These are phyloP conservation scores for Physocladia obscura DNA, from an alignment of 192 early-diverging fungal species.

Conservation along the genomic window DNA sequence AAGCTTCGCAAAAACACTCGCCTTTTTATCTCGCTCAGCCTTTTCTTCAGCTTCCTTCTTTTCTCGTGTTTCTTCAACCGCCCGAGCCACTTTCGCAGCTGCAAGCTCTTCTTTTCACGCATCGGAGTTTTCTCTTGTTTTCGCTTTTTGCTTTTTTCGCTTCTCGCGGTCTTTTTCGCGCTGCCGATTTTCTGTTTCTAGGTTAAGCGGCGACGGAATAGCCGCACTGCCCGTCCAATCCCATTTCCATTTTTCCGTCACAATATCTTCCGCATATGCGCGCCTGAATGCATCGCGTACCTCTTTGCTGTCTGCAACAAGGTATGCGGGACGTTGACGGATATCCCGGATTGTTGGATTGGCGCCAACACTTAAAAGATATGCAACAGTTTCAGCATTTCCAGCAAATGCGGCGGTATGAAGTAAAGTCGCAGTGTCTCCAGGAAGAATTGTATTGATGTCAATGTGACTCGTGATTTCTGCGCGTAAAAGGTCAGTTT, in stretches of 20 bases:
- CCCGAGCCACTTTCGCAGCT: neutral
- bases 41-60: constrained; percentile 53
- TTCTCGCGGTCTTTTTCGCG: constrained; percentile 65
- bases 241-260: neutral
- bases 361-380: constrained; percentile 69
- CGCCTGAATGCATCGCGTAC: constrained; percentile 73
- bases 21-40: constrained; percentile 56
- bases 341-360: constrained; percentile 64
- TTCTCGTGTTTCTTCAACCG: constrained; percentile 33
- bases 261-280: constrained; percentile 50
- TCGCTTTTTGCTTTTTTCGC: constrained; percentile 62
- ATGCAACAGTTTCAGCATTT: constrained; percentile 58
- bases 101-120: constrained; percentile 39
- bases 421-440: constrained; percentile 53
- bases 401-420: constrained; percentile 73
- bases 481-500: constrained; percentile 59
- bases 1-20: constrained; percentile 30
- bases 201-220: constrained; percentile 72
- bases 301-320: constrained; percentile 68
- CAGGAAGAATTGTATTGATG: constrained; percentile 37
- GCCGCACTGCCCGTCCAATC: constrained; percentile 64
- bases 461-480: constrained; percentile 42
- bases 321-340: constrained; percentile 59
- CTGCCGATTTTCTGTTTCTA: constrained; percentile 70
- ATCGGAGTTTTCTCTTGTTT: constrained; percentile 43